A percentile compares a stretch with the other conserved stretches of the same genome.
phyloP scores from a whole-genome alignment of 306 rosid genomes.

The Hippophae tibetana region DNA sequence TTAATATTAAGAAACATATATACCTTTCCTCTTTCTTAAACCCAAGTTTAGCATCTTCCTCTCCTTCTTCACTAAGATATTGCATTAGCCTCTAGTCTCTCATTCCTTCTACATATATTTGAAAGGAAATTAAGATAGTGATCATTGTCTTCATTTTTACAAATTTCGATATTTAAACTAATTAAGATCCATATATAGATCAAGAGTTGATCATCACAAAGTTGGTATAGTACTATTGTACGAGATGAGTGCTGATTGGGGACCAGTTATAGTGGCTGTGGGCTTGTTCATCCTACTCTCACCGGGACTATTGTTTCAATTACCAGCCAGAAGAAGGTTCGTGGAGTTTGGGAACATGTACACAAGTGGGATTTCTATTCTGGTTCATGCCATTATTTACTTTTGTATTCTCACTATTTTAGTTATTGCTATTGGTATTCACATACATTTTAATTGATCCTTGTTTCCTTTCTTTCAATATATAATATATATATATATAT shows the following conservation, averaged over 20 bases:
- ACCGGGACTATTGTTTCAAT: constrained; percentile 77
- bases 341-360: constrained; percentile 91
- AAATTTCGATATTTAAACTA: neutral
- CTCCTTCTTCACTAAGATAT: constrained; percentile 79
- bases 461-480: constrained; percentile 1
- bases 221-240: neutral
- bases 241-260: constrained; percentile 84
- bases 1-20: constrained; percentile 13
- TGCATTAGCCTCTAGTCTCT: neutral
- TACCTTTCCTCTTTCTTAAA: constrained; percentile 64
- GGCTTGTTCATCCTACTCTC: constrained; percentile 77
- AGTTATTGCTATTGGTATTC: constrained; percentile 80
- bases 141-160: constrained; percentile 11
- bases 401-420: constrained; percentile 75
- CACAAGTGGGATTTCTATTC: constrained; percentile 91
- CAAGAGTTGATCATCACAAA: no score
- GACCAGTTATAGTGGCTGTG: constrained; percentile 71
- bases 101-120: constrained; percentile 23
- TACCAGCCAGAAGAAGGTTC: constrained; percentile 65
- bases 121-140: neutral
- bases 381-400: constrained; percentile 76
- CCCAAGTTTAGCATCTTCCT: constrained; percentile 47
- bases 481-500: neutral
- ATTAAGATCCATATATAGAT: no score
- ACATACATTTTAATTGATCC: constrained; percentile 49